phyloP scores from a whole-genome alignment of 805 yeast genomes.

The Candida michaelii region DNA sequence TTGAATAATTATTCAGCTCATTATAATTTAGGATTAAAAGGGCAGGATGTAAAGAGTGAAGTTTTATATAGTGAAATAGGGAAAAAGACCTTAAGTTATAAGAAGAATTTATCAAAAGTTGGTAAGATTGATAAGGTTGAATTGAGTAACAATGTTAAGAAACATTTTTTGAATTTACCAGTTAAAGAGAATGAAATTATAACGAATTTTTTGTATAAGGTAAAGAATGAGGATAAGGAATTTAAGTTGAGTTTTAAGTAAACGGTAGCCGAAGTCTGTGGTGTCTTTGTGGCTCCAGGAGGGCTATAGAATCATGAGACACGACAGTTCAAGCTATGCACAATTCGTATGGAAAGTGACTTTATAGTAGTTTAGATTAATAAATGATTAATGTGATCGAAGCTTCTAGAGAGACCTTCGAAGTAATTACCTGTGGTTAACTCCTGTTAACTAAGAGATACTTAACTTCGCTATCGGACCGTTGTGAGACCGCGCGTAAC shows the following conservation, averaged over 20 bases:
- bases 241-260: conserved; percentile 41
- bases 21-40: conserved; percentile 54
- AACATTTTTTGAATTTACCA: conserved; percentile 60
- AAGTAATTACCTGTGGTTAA: too few relatives aligned
- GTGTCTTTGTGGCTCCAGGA: too few relatives aligned
- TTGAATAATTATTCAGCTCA: conserved; percentile 67
- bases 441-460: too few relatives aligned
- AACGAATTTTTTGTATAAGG: conserved; percentile 85
- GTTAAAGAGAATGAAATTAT: conserved; percentile 83
- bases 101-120: conserved; percentile 21
- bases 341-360: too few relatives aligned
- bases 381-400: too few relatives aligned
- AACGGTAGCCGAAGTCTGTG: too few relatives aligned
- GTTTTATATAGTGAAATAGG: conserved; percentile 73
- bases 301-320: too few relatives aligned
- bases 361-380: too few relatives aligned
- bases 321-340: too few relatives aligned
- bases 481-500: too few relatives aligned
- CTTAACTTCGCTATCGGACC: too few relatives aligned
- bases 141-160: conserved; percentile 58
- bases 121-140: conserved; percentile 56
- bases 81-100: conserved; percentile 53
- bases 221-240: conserved; percentile 61
- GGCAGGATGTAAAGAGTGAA: conserved; percentile 68
- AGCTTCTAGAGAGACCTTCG: too few relatives aligned